Base-by-base conservation (phyloP, 129 eudicot species). In the Tagetes patula region DNA sequence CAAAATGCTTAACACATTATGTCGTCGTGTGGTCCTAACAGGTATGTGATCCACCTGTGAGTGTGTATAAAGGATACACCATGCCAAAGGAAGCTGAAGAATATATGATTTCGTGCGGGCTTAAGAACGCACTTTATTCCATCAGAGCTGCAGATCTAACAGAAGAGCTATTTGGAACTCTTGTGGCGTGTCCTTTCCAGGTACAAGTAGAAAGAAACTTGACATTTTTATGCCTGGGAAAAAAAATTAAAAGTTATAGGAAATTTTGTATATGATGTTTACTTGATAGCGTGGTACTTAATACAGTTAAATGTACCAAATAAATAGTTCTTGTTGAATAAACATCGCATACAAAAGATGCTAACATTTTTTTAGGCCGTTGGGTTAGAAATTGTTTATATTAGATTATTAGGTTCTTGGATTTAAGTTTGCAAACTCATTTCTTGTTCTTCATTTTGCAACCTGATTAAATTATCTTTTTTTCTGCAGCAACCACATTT, bases 11-110 rank as follows among this genome's bases (percentile, higher is more conserved):
- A 10, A 60, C 4, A 55, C 7, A 32, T 66, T 37, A 13, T 36
- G 6, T 52, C 61, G 73, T 7, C 27, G 30, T 46, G 12, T 72
- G 72, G 58, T 68, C 27, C 32, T 70, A 30, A 66, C 79, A 94
- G 98, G 82, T 94, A 74, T 86, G 92, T 45, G 92, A 94, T 82
- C 96, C 93, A 70, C 96, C 98, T 43, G 96, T 84, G 8, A 90
- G 96, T 71, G 96, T 88, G 6, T 94, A 79, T 75, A 94, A 94
- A 82, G 96, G 96, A 48, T 71, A 82, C 62, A 9, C 77, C 39
- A 76, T 94, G 93, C 81, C 92, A 42, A 90, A 83, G 82, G 96
- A 90, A 47, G 30, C 91, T 3, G 96, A 94, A 72, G 85, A 84
- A 14, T 81, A 85, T 83, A 82, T 93, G 71, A 49, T 75, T 39